Base-by-base conservation (phyloP, 108 stramenopile species). In the Nitzschia sp. region DNA sequence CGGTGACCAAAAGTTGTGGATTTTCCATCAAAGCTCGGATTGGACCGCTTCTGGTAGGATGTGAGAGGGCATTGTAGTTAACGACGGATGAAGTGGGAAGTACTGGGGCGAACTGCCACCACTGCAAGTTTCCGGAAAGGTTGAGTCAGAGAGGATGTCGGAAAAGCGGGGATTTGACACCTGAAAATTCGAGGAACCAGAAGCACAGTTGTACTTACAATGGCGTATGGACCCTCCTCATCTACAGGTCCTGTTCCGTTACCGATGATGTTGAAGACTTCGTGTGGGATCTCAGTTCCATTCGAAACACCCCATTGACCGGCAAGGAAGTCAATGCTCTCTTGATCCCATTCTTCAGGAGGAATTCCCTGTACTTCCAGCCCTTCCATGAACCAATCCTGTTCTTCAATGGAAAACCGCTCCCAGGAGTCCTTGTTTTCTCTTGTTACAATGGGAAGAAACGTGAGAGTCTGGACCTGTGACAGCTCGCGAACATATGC, bases 401-500 rank as follows among this genome's bases (percentile, higher is more conserved):
- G 22, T 10, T 70, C 46, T 29, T 25, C 59, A 22, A 40, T 22
- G 5, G 59, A 70, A 24, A 62, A 70, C 17, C 7, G 19, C 41
- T 70, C 69, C 69, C 69, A 70, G 3, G 48, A 26, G 20, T 25
- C 21, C 21, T 38, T 38, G 6, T 68, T 17, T 10, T 56, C 67
- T 7, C 37, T n/a, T 10, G 53, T 39, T 10, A 56, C 54, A 42
- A 57, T 24, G 1, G 67, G 67, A 21, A 52, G 22, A 3, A 68
- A 34, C 6, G 41, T 34, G 12, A 61, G 8, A 43, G 43, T 42
- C n/a, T 43, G 34, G 6, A 41, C 8, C 10, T 34, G 41, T 10
- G 41, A 43, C 41, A 61, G 21, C 20, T 21, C 34, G 7, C 60
- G 39, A 12, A 21, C 10, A 22, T 19, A 43, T 7, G 40, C 60